Evolutionary conservation across 1,139 yeast species (phyloP), one percentile per base, ranked within the genome.

Genomic region (Pichia sp.): DNA sequence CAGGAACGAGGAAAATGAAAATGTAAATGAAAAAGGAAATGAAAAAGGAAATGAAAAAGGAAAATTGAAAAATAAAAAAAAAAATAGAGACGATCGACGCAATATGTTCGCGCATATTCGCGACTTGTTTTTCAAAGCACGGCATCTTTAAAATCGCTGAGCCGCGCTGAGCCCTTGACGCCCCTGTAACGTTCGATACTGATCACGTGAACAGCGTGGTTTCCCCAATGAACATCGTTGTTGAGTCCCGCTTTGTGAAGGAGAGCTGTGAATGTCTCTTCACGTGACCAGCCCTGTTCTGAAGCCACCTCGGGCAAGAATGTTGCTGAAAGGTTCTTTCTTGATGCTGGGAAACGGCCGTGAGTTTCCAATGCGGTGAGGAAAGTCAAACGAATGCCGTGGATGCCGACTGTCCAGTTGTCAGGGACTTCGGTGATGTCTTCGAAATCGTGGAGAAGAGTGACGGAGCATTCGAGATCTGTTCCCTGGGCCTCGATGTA

Each of bases 251-350:
- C 88, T 58, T 91, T 91, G 29, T 69, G 65, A 5, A 91, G 74
- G 35, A 93, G 69, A 51, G 85, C 73, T 49, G 68, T 68, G 43
- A 89, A 64, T 0, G 98, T 89, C 15, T 83, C 79, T 15, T 65
- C 63, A 55, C 84, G 72, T 51, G 72, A 76, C 96, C 97, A 89
- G 4, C 74, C 78, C 53, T 89, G 95, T 50, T 89, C 97, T n/a
- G 65, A 70, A 14, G 96, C 94, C 1, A 93, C 97, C 35, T 79
- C 83, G 0, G 98, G 98, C 36, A 93, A 63, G 52, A 87, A 91
- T 0, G 98, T 91, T 0, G 96, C 88, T 38, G 39, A 30, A 26
- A 37, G 38, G 5, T n/a, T n/a, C n/a, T n/a, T n/a, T n/a, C n/a
- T n/a, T n/a, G n/a, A n/a, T n/a, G n/a, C n/a, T n/a, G n/a, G n/a